Percentiles rank a stretch among this genome's conserved stretches.
Evolutionary conservation across 73 alveolate species (phyloP).

Genomic region (Stentor coeruleus): DNA sequence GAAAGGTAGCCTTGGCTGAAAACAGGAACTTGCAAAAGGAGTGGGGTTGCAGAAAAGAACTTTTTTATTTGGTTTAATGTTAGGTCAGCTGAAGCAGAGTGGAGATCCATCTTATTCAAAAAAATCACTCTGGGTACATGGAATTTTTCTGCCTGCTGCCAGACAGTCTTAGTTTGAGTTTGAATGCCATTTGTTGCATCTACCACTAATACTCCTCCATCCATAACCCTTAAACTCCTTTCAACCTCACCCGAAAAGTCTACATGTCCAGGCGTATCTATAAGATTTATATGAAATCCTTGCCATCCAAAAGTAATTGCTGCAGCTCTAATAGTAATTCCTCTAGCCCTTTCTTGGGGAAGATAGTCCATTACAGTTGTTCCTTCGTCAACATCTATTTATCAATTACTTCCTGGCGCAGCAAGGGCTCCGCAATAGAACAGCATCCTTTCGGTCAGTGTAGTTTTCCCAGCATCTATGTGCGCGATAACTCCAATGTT

Average conservation of each 20-base stretch:
- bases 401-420: constrained; percentile 59
- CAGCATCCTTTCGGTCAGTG: constrained; percentile 89
- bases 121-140: constrained; percentile 84
- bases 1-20: neutral
- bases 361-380: constrained; percentile 51
- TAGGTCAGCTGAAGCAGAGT: constrained; percentile 59
- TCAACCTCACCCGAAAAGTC: constrained; percentile 97
- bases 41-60: constrained; percentile 50
- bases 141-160: constrained; percentile 87
- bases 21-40: constrained; percentile 34
- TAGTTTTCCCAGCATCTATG: constrained; percentile 91
- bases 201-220: constrained; percentile 80
- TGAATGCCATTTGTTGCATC: constrained; percentile 78
- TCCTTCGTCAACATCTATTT: constrained; percentile 53
- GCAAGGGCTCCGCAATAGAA: constrained; percentile 78
- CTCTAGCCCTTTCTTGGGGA: constrained; percentile 77
- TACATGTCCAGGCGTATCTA: constrained; percentile 99
- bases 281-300: constrained; percentile 73
- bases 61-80: constrained; percentile 57
- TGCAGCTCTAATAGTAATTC: constrained; percentile 89
- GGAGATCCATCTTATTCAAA: constrained; percentile 82
- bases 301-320: constrained; percentile 83
- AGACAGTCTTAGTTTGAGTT: constrained; percentile 70
- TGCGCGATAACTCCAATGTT: constrained; percentile 85
- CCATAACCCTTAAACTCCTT: constrained; percentile 88